phyloP scores from a whole-genome alignment of 305 asterid species.

The Ilex paraguariensis region DNA sequence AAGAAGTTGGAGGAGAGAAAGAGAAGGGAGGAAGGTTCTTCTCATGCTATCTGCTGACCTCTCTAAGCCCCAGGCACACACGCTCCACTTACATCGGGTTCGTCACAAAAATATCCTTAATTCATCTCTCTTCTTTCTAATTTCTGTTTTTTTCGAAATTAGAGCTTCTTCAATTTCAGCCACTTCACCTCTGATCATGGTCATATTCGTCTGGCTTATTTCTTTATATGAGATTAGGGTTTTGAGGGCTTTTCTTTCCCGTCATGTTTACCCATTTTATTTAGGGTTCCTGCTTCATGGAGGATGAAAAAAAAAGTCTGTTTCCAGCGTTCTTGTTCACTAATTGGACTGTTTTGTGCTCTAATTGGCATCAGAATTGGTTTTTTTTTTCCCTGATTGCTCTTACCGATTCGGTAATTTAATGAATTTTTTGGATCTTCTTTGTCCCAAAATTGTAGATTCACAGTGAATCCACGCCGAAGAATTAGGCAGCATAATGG shows the following conservation, averaged over 20 bases:
- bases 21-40: constrained; percentile 30
- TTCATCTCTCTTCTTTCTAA: not conserved
- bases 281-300: too few relatives aligned
- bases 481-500: constrained; percentile 93
- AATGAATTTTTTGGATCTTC: not conserved
- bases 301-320: too few relatives aligned
- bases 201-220: too few relatives aligned
- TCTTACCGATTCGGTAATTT: not conserved
- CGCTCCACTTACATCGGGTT: constrained; percentile 85
- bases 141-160: not conserved
- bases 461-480: constrained; percentile 75
- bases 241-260: too few relatives aligned
- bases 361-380: not conserved
- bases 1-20: constrained; percentile 9
- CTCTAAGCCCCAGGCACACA: constrained; percentile 72
- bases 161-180: not conserved
- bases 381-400: not conserved
- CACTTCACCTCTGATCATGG: not conserved
- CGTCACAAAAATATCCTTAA: not conserved
- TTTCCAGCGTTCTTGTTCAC: too few relatives aligned
- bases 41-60: constrained; percentile 70
- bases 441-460: constrained; percentile 25
- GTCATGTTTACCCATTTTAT: too few relatives aligned
- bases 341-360: not conserved
- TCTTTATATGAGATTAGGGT: too few relatives aligned